Evolutionary conservation across 495 filamentous ascomycete genomes (phyloP), one percentile per base, ranked within the genome.

Genomic region (Penicillium chermesinum): DNA sequence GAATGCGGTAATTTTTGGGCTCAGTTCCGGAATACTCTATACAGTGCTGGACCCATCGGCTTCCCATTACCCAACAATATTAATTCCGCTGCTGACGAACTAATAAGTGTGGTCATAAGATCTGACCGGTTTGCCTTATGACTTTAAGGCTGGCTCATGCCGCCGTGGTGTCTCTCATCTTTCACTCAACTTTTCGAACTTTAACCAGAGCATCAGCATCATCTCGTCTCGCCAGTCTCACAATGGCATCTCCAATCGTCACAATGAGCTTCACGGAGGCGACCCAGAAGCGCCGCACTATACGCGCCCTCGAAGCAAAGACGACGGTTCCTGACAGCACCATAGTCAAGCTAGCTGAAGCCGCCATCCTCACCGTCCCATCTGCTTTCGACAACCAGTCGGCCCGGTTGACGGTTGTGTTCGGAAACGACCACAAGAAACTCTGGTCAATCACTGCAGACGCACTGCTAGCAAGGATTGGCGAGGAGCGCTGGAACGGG

Each of bases 261-360:
- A 43, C 13, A 13, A 32, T 27, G 15, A 33, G 13, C 21, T 43
- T n/a, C 33, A 21, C 33, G 7, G 25, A 43, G 41, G 41, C 41
- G 2, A 27, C 33, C 1, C 30, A 43, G n/a, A 21, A 43, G 7
- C 41, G 41, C 22, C 41, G 41, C 15, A 43, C 41, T 9, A 27
- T 43, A 8, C 19, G 33, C 18, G 41, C 22, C 41, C 13, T 43
- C 3, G 18, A 21, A 16, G 41, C 30, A n/a, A 32, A 43, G 7
- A 33, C 33, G 30, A 17, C 25, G 18, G 41, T 43, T 27, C 18
- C 21, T 2, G 41, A 43, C 33, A 27, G 33, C 19, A 21, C 22
- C 41, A 43, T 43, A 17, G 15, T 43, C 22, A 27, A 43, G 41
- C 30, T 43, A 32, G 41, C 18, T 16, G 33, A 33, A 9, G 41